A percentile compares a stretch with the other conserved stretches of the same genome.
Evolutionary conservation across 768 basidiomycete genomes (phyloP).

Genomic region (Russula ochroleuca): DNA sequence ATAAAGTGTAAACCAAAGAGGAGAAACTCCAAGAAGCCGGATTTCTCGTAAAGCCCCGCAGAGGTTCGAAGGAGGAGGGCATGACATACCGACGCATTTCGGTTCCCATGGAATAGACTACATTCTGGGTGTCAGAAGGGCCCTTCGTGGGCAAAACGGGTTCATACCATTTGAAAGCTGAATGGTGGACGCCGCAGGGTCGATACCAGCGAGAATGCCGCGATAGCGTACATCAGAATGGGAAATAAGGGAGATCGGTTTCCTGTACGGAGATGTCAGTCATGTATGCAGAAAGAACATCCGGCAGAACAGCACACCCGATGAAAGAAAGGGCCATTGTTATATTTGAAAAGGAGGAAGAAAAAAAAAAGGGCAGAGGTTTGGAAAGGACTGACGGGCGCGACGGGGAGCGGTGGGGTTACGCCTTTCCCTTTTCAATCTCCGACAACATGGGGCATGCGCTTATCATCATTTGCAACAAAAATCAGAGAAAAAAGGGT

Average conservation of each 20-base stretch:
- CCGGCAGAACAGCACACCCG: constrained; percentile 14
- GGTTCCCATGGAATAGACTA: constrained; percentile 85
- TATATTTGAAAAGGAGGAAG: constrained; percentile 4
- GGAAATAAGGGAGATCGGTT: constrained; percentile 85
- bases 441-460: constrained; percentile 7
- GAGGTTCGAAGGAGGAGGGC: constrained; percentile 35
- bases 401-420: not conserved
- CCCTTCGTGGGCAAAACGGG: not conserved
- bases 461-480: not conserved
- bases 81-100: constrained; percentile 68
- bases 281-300: not conserved
- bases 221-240: constrained; percentile 89
- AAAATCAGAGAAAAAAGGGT: constrained; percentile 13
- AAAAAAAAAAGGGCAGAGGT: not conserved
- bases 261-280: constrained; percentile 42
- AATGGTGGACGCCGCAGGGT: constrained; percentile 80
- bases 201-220: constrained; percentile 82
- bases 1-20: not conserved
- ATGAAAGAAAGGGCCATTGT: constrained; percentile 29
- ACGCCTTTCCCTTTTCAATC: constrained; percentile 8
- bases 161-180: constrained; percentile 77
- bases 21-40: constrained; percentile 44
- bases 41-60: constrained; percentile 30
- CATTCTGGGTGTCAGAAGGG: not conserved
- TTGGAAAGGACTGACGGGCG: not conserved